Percentiles rank a stretch among this genome's conserved stretches.
Conservation (phyloP, 2,329 filamentous ascomycete genomes). For the Phialemonium atrogriseum region DNA sequence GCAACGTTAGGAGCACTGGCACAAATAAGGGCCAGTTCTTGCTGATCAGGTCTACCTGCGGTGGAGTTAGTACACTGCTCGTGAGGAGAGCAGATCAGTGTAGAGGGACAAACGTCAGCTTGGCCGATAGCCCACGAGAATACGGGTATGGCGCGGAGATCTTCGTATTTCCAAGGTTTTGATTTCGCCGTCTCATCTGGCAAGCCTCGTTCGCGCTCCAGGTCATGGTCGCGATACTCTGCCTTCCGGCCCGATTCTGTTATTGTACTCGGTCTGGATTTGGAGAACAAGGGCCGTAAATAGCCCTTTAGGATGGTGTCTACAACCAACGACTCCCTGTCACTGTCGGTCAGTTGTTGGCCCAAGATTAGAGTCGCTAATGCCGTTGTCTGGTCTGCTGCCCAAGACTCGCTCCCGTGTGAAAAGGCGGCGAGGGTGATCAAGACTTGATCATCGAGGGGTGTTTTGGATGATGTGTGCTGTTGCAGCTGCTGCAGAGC, state of each 20-base stretch:
- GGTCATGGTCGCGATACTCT: conserved; percentile 29
- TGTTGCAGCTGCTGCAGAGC: conserved; percentile 10
- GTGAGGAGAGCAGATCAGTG: background rate
- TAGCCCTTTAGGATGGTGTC: conserved; percentile 52
- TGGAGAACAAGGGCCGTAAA: conserved; percentile 60
- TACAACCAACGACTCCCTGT: conserved; percentile 38
- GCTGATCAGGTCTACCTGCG: conserved; percentile 34
- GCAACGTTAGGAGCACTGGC: conserved; percentile 60
- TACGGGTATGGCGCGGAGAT: conserved; percentile 42
- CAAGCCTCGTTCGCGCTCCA: conserved; percentile 24
- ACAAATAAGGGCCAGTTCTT: conserved; percentile 60
- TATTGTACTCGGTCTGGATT: conserved; percentile 41
- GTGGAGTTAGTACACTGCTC: conserved; percentile 7
- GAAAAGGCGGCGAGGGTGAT: conserved; percentile 25
- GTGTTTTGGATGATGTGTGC: too few relatives aligned
- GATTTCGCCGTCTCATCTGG: conserved; percentile 28
- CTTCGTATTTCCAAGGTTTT: conserved; percentile 55
- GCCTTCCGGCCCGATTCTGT: conserved; percentile 50
- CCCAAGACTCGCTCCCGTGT: conserved; percentile 15
- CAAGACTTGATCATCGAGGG: conserved; percentile 16
- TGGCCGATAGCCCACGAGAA: conserved; percentile 52
- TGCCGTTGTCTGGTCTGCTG: too few relatives aligned
- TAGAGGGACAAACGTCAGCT: conserved; percentile 33
- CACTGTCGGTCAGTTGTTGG: too few relatives aligned
- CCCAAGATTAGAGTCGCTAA: too few relatives aligned